These are phyloP conservation scores for Cucumis sativus DNA, from an alignment of 306 rosid species.

Conservation along the genomic window Cucumber_9930_V3 NC_026660.2:4565001-4565500, in stretches of 20 bases:
- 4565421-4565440: not conserved
- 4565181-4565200: constrained; percentile 50
- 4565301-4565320: not conserved
- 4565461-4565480: not conserved
- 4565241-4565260: constrained; percentile 92
- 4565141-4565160: constrained; percentile 25
- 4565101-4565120: constrained; percentile 12
- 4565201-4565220: constrained; percentile 54
- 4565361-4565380: not conserved
- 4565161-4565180: constrained; percentile 43
- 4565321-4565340: not conserved
- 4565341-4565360: not conserved
- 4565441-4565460: not conserved
- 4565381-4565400: not conserved
- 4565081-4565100: not conserved
- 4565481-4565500: not conserved
- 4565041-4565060: not conserved
- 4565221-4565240: constrained; percentile 88
- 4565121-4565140: constrained; percentile 19
- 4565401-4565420: not conserved
- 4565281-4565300: constrained; percentile 90
- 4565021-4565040: not conserved
- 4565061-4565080: not conserved
- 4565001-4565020: not conserved
- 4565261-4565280: constrained; percentile 77